Conservation (phyloP, 2,329 filamentous ascomycete species). For the Aureobasidium melanogenum region DNA sequence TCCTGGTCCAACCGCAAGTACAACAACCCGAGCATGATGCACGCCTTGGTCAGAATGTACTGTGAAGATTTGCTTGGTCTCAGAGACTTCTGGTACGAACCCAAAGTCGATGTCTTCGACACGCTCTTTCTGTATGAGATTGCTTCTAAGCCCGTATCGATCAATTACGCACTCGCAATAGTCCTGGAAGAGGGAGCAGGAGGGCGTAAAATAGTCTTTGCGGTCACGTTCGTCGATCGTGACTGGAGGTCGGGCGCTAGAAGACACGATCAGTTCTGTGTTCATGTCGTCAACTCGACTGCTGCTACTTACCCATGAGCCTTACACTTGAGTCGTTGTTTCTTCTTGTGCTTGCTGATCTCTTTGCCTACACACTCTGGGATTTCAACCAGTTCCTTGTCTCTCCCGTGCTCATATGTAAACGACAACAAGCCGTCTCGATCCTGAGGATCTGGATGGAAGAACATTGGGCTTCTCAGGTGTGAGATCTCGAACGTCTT, state of each 20-base stretch:
- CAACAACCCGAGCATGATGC: conserved; percentile 53
- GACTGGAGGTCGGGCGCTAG: conserved; percentile 20
- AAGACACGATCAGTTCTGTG: neutral
- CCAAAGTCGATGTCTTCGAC: conserved; percentile 55
- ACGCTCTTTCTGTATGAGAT: conserved; percentile 50
- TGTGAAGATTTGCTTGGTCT: conserved; percentile 52
- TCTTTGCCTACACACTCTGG: conserved; percentile 69
- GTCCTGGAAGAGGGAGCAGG: conserved; percentile 30
- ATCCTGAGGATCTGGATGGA: conserved; percentile 69
- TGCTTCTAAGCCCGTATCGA: conserved; percentile 37
- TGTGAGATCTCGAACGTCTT: conserved; percentile 59
- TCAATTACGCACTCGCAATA: conserved; percentile 34
- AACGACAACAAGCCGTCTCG: conserved; percentile 64
- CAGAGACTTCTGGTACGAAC: conserved; percentile 30
- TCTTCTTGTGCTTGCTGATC: conserved; percentile 65
- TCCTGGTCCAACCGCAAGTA: conserved; percentile 63
- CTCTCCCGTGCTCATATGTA: conserved; percentile 52
- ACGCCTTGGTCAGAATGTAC: conserved; percentile 47
- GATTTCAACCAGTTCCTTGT: conserved; percentile 60
- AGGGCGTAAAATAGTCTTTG: conserved; percentile 39
- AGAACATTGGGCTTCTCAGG: conserved; percentile 72
- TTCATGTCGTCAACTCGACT: neutral
- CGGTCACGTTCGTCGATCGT: conserved; percentile 38
- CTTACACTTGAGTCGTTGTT: conserved; percentile 46
- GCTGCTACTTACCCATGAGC: neutral